These are phyloP conservation scores for Venturia asperata DNA, from an alignment of 2,329 filamentous ascomycete species.

Conservation along the genomic window DNA sequence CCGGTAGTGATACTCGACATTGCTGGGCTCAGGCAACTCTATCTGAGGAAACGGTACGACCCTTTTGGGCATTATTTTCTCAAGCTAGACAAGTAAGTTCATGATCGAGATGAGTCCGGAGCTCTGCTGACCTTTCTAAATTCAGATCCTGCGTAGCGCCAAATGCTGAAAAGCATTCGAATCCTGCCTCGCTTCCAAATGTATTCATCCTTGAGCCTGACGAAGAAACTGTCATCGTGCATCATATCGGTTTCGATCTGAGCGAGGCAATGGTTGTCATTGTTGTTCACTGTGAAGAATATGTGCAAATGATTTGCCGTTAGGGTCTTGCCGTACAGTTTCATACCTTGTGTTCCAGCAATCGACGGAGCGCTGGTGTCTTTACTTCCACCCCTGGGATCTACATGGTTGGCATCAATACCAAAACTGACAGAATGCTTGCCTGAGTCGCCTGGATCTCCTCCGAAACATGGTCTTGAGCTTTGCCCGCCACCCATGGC, in stretches of 20 bases:
- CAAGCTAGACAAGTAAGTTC: not conserved
- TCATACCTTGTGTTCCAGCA: not conserved
- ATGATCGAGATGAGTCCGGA: not conserved
- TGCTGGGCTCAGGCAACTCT: not conserved
- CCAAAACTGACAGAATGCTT: not conserved
- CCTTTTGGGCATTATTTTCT: not conserved
- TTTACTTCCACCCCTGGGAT: not conserved
- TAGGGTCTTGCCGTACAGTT: not conserved
- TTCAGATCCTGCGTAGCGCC: conserved; percentile 2
- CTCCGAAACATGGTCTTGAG: not conserved
- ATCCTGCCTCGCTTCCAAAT: not conserved
- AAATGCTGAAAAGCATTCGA: not conserved
- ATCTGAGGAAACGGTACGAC: not conserved
- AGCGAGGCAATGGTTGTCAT: not conserved
- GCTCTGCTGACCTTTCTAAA: not conserved
- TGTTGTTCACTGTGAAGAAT: not conserved
- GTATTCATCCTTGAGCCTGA: not conserved
- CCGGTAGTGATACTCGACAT: not conserved
- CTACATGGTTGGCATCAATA: not conserved
- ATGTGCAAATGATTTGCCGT: not conserved
- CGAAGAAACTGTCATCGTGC: conserved; percentile 5
- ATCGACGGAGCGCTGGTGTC: not conserved
- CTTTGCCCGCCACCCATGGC: not conserved
- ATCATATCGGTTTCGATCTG: not conserved
- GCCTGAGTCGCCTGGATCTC: no score